Evolutionary conservation across 2,329 filamentous ascomycete species (phyloP).

Genomic region (Fonsecaea nubica): DNA sequence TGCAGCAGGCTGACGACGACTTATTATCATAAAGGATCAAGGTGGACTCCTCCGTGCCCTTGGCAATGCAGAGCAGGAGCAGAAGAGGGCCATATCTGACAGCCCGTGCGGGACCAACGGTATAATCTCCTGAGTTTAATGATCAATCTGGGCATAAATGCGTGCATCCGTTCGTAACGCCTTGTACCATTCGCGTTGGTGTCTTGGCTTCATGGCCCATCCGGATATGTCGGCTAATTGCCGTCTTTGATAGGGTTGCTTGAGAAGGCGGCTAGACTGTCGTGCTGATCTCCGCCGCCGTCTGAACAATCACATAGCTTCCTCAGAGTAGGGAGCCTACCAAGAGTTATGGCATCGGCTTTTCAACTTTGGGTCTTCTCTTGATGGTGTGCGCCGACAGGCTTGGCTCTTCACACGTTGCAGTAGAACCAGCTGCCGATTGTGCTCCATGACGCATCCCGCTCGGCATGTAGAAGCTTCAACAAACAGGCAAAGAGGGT

Average conservation of each 20-base stretch:
- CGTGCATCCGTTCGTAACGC: conserved; percentile 5
- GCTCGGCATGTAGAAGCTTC: not conserved
- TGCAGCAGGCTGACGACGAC: conserved; percentile 27
- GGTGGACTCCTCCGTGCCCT: conserved; percentile 26
- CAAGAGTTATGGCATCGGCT: not conserved
- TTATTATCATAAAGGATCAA: conserved; percentile 24
- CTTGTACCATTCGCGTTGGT: conserved; percentile 1
- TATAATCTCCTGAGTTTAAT: conserved; percentile 2
- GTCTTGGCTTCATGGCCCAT: conserved; percentile 17
- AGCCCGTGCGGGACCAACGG: not conserved
- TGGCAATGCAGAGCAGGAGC: conserved; percentile 15
- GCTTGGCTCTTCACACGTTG: not conserved
- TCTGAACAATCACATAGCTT: not conserved
- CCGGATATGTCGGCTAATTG: conserved; percentile 26
- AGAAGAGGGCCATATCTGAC: not conserved
- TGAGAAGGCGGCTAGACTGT: not conserved
- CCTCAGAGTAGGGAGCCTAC: not conserved
- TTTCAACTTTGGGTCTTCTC: not conserved
- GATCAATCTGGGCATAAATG: not conserved
- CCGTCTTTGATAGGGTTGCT: not conserved
- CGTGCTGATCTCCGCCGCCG: conserved; percentile 12
- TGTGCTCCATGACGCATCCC: not conserved
- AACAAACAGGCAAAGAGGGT: not conserved
- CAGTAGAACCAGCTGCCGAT: not conserved
- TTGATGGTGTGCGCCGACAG: not conserved